Conservation (phyloP, 1,284 basidiomycete genomes). For the Vanrija pseudolonga region DNA sequence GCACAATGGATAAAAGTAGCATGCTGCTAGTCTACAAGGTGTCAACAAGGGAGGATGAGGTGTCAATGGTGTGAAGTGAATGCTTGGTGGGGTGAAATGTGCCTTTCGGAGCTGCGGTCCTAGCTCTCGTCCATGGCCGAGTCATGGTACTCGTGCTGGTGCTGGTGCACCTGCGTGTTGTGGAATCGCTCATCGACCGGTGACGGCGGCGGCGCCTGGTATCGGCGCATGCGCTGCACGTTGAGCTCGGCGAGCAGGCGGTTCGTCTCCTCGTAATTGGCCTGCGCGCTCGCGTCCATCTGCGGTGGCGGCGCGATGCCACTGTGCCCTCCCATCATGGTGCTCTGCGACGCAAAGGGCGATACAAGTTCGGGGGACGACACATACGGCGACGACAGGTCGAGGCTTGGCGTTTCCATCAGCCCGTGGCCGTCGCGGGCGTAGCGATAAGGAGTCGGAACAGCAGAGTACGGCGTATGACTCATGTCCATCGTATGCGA, state of each 20-base stretch:
- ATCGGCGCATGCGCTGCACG: constrained; percentile 24
- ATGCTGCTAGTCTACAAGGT: too few species aligned
- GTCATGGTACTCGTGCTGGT: too few species aligned
- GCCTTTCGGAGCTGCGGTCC: too few species aligned
- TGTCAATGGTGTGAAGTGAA: too few species aligned
- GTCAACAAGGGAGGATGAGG: too few species aligned
- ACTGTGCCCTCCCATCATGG: background rate
- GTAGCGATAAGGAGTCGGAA: constrained; percentile 10
- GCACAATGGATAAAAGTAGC: too few species aligned
- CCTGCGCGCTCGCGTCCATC: constrained; percentile 21
- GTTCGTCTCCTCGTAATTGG: constrained; percentile 43
- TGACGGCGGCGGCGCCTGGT: background rate
- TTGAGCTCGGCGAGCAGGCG: constrained; percentile 39
- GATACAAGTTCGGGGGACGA: constrained; percentile 6
- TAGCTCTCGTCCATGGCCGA: too few species aligned
- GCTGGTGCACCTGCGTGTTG: too few species aligned
- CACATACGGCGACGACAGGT: constrained; percentile 5
- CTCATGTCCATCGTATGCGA: constrained; percentile 1
- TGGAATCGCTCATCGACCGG: too few species aligned
- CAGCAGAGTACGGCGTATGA: background rate
- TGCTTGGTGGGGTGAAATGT: too few species aligned
- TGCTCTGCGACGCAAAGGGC: background rate
- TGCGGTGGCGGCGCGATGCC: background rate
- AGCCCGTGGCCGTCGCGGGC: background rate
- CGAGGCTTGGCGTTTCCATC: constrained; percentile 9